Evolutionary conservation across 169 alveolate species (phyloP), one percentile per base, ranked within the genome.

Genomic region (Eimeria maxima): DNA sequence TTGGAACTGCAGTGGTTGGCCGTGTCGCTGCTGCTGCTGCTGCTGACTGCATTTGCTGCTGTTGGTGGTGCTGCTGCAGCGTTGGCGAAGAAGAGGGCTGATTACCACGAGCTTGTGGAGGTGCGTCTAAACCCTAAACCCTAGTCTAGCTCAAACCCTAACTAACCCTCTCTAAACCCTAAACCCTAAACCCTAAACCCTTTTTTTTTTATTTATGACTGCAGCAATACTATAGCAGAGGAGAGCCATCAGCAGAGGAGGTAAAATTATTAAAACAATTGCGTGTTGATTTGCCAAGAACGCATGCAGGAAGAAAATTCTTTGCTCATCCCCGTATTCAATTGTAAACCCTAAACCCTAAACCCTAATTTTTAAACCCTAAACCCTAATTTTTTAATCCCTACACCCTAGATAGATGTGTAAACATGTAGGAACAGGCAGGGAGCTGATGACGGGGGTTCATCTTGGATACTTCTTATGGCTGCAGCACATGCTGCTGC

Each of bases 241-340:
- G 76, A 33, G 57, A 73, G 22, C 67, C 38, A 14, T 91, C 95
- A 18, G 84, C 38, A 11, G 90, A 73, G 11, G 95, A 91, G 45
- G 65, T 13, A 33, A 91, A 91, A 50, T 90, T 91, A 65, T 67
- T 91, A 47, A 73, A 74, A 24, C 96, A 92, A 84, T 57, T 92
- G 13, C 81, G 92, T 0, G 96, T 92, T 22, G 96, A 92, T 50
- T 33, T 92, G 22, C 96, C 96, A 13, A 55, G 96, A 55, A 92
- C 92, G 44, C 84, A 78, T 53, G 65, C 96, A 14, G 96, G 96
- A 13, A 50, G 47, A 44, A 69, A 29, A 60, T 92, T 92, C 92
- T 92, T 92, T 44, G 24, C 65, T 29, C 92, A 92, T 53, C 74
- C 96, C 22, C 84, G 91, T 53, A 78, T 92, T 7, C 96, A 92